A percentile compares a stretch with the other conserved stretches of the same genome.
Evolutionary conservation across 352 stramenopile genomes (phyloP).

Genomic region (Pelagophyceae sp.): DNA sequence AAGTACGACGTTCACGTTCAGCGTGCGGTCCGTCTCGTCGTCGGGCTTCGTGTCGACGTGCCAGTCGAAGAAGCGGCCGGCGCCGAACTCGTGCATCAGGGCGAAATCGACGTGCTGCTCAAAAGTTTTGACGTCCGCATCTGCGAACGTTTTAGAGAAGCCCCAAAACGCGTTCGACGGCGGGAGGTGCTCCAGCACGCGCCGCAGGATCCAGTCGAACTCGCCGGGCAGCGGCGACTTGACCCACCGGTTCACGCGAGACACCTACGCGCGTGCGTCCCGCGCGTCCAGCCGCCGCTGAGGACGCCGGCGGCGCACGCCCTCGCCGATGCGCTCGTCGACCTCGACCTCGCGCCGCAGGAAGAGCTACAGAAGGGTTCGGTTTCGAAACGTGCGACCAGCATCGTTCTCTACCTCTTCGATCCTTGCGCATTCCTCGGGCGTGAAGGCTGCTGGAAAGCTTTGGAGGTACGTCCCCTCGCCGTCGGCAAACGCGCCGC

Average conservation of each 20-base stretch:
- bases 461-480: not conserved
- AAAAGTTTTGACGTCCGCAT: not conserved
- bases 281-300: too few relatives aligned
- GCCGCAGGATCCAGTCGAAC: not conserved
- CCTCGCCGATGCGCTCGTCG: not conserved
- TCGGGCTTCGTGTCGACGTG: conserved; percentile 21
- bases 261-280: too few relatives aligned
- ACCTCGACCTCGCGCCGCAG: not conserved
- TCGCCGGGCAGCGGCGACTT: not conserved
- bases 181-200: conserved; percentile 1
- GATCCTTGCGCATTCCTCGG: not conserved
- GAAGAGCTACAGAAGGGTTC: too few relatives aligned
- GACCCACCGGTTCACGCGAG: conserved; percentile 2
- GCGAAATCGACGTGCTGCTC: not conserved
- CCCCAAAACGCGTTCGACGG: not conserved
- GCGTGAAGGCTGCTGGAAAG: not conserved
- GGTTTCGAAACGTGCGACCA: too few relatives aligned
- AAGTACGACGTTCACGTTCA: conserved; percentile 23
- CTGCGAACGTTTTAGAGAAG: not conserved
- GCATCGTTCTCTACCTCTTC: too few relatives aligned
- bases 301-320: too few relatives aligned
- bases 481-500: not conserved
- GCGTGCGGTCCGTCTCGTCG: not conserved
- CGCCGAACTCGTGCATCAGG: conserved; percentile 19
- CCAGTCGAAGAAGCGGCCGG: conserved; percentile 18